Percentiles rank a stretch among this genome's conserved stretches.
Evolutionary conservation across 495 filamentous ascomycete genomes (phyloP).

Genomic region (Xylaria curta): DNA sequence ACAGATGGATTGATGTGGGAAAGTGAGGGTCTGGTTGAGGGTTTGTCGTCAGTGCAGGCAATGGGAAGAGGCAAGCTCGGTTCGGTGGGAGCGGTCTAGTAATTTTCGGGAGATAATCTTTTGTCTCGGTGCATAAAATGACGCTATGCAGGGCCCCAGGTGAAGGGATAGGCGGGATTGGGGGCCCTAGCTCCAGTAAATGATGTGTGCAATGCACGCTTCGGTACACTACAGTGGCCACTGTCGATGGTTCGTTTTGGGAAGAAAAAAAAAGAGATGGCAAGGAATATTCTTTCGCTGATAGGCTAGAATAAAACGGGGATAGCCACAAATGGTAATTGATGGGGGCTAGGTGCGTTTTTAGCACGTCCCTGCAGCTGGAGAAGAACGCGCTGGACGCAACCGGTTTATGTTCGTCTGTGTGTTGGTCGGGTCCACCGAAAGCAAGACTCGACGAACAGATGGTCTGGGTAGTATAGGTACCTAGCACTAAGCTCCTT

Average conservation of each 20-base stretch:
- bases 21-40: conserved; percentile 1
- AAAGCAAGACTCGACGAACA: neutral
- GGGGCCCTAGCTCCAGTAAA: conserved; percentile 17
- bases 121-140: conserved; percentile 22
- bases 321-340: neutral
- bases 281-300: neutral
- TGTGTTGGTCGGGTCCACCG: conserved; percentile 4
- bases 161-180: neutral
- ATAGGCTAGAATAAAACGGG: neutral
- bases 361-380: conserved; percentile 10
- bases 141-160: conserved; percentile 19
- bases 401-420: conserved; percentile 21
- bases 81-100: conserved; percentile 8
- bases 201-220: conserved; percentile 2
- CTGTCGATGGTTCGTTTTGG: neutral
- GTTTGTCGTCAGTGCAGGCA: neutral
- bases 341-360: neutral
- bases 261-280: neutral
- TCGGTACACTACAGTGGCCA: neutral
- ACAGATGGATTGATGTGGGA: neutral
- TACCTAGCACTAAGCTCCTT: neutral
- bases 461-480: too few species aligned
- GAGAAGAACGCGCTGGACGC: conserved; percentile 15
- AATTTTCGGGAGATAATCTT: conserved; percentile 17
- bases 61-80: conserved; percentile 15